Percentiles rank a stretch among this genome's conserved stretches.
phyloP scores from a whole-genome alignment of 1,284 basidiomycete species.

The Coriolopsis trogii region DNA sequence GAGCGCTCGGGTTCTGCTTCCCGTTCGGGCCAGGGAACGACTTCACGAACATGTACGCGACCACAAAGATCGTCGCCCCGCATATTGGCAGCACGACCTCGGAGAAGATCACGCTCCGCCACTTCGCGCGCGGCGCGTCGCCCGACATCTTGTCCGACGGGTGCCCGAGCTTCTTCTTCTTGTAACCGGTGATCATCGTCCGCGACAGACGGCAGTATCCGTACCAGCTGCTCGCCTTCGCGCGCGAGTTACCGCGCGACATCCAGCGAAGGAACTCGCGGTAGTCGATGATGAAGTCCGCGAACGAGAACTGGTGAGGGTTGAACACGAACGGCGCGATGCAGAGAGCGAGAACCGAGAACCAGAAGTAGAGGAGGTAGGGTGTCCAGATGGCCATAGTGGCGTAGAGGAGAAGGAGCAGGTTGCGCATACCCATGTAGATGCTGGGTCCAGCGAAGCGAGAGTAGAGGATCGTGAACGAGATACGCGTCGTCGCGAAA shows the following conservation, averaged over 20 bases:
- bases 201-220: conserved; percentile 95
- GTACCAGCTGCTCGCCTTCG: conserved; percentile 97
- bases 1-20: conserved; percentile 66
- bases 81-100: conserved; percentile 87
- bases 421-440: conserved; percentile 94
- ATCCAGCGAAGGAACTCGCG: conserved; percentile 97
- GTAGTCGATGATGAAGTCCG: conserved; percentile 97
- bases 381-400: conserved; percentile 92
- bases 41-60: conserved; percentile 91
- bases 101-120: conserved; percentile 83
- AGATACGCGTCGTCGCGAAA: conserved; percentile 93
- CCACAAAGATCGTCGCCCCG: conserved; percentile 76
- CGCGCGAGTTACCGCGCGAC: conserved; percentile 94
- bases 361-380: conserved; percentile 97
- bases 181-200: conserved; percentile 97
- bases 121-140: conserved; percentile 88
- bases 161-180: conserved; percentile 96
- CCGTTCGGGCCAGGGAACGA: conserved; percentile 81
- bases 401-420: conserved; percentile 86
- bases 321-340: conserved; percentile 97
- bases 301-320: conserved; percentile 94
- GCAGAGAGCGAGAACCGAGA: conserved; percentile 88
- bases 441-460: conserved; percentile 98
- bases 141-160: conserved; percentile 94
- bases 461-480: conserved; percentile 94